A percentile compares a stretch with the other conserved stretches of the same genome.
Conservation (phyloP, 2,329 filamentous ascomycete genomes). For the Microcyclospora pomicola region DNA sequence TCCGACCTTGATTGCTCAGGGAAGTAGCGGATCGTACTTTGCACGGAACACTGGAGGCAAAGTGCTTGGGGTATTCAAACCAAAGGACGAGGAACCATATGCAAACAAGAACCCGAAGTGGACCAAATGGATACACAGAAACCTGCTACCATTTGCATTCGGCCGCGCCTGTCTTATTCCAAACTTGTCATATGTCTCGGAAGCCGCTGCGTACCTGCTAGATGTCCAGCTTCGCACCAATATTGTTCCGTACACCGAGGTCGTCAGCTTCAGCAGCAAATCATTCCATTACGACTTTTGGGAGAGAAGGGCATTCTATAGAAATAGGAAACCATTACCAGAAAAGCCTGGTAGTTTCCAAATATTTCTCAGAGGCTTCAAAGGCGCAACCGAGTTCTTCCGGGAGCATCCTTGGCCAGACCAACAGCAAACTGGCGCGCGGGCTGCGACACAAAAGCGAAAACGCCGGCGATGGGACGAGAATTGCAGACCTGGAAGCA, state of each 20-base stretch:
- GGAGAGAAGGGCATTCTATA: constrained; percentile 78
- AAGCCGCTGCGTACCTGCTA: constrained; percentile 90
- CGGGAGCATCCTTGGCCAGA: constrained; percentile 96
- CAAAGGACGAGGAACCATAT: constrained; percentile 97
- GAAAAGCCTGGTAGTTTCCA: constrained; percentile 93
- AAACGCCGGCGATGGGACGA: constrained; percentile 60
- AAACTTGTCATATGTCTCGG: constrained; percentile 93
- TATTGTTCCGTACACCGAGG: constrained; percentile 90
- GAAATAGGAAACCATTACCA: constrained; percentile 74
- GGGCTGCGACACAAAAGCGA: constrained; percentile 52
- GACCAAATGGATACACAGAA: constrained; percentile 99
- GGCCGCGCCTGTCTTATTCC: constrained; percentile 90
- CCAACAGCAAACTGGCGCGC: constrained; percentile 56
- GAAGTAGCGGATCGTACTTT: constrained; percentile 97
- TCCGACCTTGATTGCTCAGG: constrained; percentile 90
- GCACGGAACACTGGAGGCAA: constrained; percentile 82
- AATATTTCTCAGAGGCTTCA: constrained; percentile 91
- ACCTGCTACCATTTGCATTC: constrained; percentile 94
- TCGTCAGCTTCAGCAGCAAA: constrained; percentile 86
- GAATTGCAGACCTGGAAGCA: constrained; percentile 56
- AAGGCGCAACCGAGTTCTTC: constrained; percentile 90
- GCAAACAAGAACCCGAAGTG: constrained; percentile 95
- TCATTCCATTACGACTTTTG: constrained; percentile 98
- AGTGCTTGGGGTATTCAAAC: constrained; percentile 95
- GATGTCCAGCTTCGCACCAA: constrained; percentile 81